These are phyloP conservation scores for Cladochytrium replicatum DNA, from an alignment of 192 early-diverging fungal species.

Conservation along the genomic window DNA sequence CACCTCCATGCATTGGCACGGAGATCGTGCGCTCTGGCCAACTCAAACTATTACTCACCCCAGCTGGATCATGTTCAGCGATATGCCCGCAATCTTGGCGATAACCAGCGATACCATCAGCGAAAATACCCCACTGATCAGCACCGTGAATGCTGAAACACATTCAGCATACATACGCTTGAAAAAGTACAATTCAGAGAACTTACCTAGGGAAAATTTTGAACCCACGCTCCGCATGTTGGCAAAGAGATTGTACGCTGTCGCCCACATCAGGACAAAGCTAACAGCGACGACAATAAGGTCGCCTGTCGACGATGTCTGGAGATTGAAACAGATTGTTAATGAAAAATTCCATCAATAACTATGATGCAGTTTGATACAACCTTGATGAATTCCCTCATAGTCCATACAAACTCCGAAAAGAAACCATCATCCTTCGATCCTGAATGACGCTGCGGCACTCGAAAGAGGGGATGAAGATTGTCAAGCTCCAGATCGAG, in stretches of 20 bases:
- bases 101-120: constrained; percentile 23
- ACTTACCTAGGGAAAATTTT: constrained; percentile 53
- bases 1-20: too few relatives aligned
- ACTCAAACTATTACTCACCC: too few relatives aligned
- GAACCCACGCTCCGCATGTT: constrained; percentile 84
- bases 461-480: constrained; percentile 1
- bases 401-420: constrained; percentile 37
- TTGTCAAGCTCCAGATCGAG: constrained; percentile 5
- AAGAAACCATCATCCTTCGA: constrained; percentile 14
- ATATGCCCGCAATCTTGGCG: constrained; percentile 14
- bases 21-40: too few relatives aligned
- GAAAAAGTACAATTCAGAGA: constrained; percentile 1
- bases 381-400: constrained; percentile 55
- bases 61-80: constrained; percentile 22
- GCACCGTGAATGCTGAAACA: constrained; percentile 31
- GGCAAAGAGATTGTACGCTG: constrained; percentile 66
- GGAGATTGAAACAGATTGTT: constrained; percentile 15
- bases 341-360: constrained; percentile 3
- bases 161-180: constrained; percentile 52
- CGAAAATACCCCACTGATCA: constrained; percentile 25
- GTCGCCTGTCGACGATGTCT: constrained; percentile 65
- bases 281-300: constrained; percentile 66
- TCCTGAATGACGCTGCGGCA: background rate
- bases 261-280: constrained; percentile 72
- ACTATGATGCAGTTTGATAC: background rate